Percentiles rank a stretch among this genome's conserved stretches.
phyloP scores from a whole-genome alignment of 768 basidiomycete genomes.

The Kwoniella sp. region DNA sequence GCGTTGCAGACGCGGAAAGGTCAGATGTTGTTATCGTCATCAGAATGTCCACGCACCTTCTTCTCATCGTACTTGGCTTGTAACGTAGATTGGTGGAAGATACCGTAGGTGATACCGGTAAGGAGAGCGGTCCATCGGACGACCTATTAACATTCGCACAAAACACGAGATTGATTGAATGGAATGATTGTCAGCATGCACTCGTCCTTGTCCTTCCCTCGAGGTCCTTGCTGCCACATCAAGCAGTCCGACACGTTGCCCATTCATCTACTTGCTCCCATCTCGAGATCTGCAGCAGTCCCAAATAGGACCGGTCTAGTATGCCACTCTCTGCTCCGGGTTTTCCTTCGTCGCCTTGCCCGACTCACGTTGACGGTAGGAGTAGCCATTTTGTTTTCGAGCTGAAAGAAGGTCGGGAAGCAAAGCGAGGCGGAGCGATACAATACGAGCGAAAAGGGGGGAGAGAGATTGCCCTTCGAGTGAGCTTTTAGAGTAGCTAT shows the following conservation, averaged over 20 bases:
- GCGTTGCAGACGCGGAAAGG: background rate
- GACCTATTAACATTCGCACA: slow-evolving; percentile 62
- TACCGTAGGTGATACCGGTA: slow-evolving; percentile 84
- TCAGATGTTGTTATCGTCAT: no score
- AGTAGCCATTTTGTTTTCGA: slow-evolving; percentile 41
- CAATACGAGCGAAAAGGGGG: background rate
- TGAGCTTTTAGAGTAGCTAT: slow-evolving; percentile 14
- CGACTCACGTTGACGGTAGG: slow-evolving; percentile 41
- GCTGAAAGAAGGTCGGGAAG: background rate
- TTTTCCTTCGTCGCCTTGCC: no score
- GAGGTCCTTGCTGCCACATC: no score
- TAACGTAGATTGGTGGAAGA: slow-evolving; percentile 85
- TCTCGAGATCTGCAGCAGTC: no score
- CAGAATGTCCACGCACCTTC: slow-evolving; percentile 65
- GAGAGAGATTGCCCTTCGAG: slow-evolving; percentile 8
- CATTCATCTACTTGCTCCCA: no score
- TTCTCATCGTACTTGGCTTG: slow-evolving; percentile 77
- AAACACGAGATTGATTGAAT: background rate
- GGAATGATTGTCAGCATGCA: no score
- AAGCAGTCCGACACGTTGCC: no score
- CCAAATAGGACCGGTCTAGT: no score
- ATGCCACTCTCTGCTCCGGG: no score
- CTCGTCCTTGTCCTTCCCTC: no score
- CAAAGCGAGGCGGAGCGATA: no score
- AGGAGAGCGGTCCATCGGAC: slow-evolving; percentile 89